phyloP scores from a whole-genome alignment of 2,329 filamentous ascomycete genomes.

The Coniosporium tulheliwenetii region DNA sequence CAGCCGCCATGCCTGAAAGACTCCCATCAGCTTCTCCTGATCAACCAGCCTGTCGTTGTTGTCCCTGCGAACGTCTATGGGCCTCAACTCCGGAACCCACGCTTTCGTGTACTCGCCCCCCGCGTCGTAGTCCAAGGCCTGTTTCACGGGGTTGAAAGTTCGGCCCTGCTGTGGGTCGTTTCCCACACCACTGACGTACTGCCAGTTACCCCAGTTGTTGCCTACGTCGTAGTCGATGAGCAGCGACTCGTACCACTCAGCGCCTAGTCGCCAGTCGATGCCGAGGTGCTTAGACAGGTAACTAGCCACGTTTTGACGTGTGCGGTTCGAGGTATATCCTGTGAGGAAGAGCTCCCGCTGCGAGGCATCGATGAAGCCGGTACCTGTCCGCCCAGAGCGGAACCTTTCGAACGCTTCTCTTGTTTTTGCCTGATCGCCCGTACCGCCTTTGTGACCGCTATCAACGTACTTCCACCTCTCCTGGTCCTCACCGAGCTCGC shows the following conservation, averaged over 20 bases:
- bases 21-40: conserved; percentile 31
- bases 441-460: no score
- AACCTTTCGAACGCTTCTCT: conserved; percentile 29
- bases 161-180: conserved; percentile 60
- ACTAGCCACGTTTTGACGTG: conserved; percentile 60
- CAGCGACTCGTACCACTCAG: conserved; percentile 68
- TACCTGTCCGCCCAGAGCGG: conserved; percentile 53
- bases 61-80: conserved; percentile 20
- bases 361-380: conserved; percentile 62
- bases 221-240: conserved; percentile 62
- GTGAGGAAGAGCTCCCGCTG: conserved; percentile 61
- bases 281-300: conserved; percentile 58
- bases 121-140: conserved; percentile 62
- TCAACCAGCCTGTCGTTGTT: conserved; percentile 12
- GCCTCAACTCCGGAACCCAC: conserved; percentile 55
- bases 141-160: conserved; percentile 73
- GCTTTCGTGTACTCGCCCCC: conserved; percentile 53
- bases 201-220: conserved; percentile 73
- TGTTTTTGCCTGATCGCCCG: conserved; percentile 14
- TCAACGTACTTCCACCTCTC: conserved; percentile 22
- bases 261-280: conserved; percentile 67
- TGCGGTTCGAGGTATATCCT: conserved; percentile 64
- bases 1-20: conserved; percentile 59
- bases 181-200: conserved; percentile 65
- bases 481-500: conserved; percentile 18